These are phyloP conservation scores for Cadophora malorum DNA, from an alignment of 2,329 filamentous ascomycete species.

Conservation along the genomic window DNA sequence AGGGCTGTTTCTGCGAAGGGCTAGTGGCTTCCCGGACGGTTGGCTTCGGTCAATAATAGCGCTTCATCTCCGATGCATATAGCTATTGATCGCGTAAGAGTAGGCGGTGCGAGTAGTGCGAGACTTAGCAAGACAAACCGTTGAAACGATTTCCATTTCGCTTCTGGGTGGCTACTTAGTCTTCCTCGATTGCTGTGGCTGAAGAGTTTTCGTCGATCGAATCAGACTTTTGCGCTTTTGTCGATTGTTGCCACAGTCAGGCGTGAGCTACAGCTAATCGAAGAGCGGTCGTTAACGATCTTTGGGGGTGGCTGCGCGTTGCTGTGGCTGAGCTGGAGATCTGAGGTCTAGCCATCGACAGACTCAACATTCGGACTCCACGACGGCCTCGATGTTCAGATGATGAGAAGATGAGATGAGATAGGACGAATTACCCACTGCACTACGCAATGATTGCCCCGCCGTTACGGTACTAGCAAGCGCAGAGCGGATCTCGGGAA, in stretches of 20 bases:
- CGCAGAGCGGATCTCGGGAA: not conserved
- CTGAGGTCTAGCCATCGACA: not conserved
- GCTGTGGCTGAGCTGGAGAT: slow-evolving; percentile 16
- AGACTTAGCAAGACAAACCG: not conserved
- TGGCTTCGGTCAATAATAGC: slow-evolving; percentile 16
- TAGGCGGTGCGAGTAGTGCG: not conserved
- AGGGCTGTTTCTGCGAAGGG: not conserved
- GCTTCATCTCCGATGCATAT: slow-evolving; percentile 15
- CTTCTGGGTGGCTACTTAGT: not conserved
- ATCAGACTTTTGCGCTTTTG: not conserved
- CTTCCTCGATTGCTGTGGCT: slow-evolving; percentile 16
- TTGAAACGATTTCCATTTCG: not conserved
- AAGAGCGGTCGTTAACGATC: not conserved
- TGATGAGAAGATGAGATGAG: slow-evolving; percentile 10
- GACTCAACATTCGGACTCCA: not conserved
- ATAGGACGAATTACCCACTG: not conserved
- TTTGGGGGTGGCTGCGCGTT: slow-evolving; percentile 12
- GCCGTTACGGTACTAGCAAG: not conserved
- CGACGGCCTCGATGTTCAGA: not conserved
- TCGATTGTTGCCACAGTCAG: not conserved
- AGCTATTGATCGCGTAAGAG: slow-evolving; percentile 5
- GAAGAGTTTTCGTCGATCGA: not conserved
- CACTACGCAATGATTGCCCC: slow-evolving; percentile 3
- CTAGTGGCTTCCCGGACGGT: slow-evolving; percentile 1
- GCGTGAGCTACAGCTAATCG: slow-evolving; percentile 2